Percentiles rank a stretch among this genome's conserved stretches.
Evolutionary conservation across 2,329 filamentous ascomycete genomes (phyloP).

Genomic region (Fusarium sambucinum): DNA sequence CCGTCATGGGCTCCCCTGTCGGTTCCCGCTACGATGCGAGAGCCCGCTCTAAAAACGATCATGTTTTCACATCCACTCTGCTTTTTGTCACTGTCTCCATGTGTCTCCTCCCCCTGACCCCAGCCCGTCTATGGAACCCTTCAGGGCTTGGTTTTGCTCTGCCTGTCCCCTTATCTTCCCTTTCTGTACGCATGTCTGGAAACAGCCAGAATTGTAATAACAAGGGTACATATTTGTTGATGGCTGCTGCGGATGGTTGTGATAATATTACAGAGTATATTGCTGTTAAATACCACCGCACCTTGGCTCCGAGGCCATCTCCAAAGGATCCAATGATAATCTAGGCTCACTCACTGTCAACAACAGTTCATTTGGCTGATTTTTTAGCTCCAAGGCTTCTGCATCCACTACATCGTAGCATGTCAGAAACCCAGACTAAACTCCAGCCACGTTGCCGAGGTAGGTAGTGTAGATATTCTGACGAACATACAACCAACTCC

Average conservation of each 20-base stretch:
- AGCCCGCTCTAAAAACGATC: conserved; percentile 32
- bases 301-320: conserved; percentile 6
- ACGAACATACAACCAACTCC: conserved; percentile 7
- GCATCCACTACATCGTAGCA: conserved; percentile 15
- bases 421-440: conserved; percentile 11
- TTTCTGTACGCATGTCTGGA: background rate
- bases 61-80: conserved; percentile 19
- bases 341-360: background rate
- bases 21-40: conserved; percentile 39
- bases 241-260: conserved; percentile 8
- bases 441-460: conserved; percentile 21
- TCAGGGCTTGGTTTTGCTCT: conserved; percentile 27
- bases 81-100: background rate
- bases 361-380: background rate
- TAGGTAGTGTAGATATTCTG: conserved; percentile 15
- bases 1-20: conserved; percentile 31
- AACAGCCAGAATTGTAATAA: conserved; percentile 14
- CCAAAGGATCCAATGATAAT: conserved; percentile 3
- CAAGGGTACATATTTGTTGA: conserved; percentile 1
- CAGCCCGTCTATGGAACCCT: conserved; percentile 10
- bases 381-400: conserved; percentile 17
- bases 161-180: conserved; percentile 19
- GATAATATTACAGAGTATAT: background rate
- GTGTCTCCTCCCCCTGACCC: conserved; percentile 34
- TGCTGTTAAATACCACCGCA: background rate